Conservation (phyloP, 2,329 filamentous ascomycete genomes). For the Cytospora mali region DNA sequence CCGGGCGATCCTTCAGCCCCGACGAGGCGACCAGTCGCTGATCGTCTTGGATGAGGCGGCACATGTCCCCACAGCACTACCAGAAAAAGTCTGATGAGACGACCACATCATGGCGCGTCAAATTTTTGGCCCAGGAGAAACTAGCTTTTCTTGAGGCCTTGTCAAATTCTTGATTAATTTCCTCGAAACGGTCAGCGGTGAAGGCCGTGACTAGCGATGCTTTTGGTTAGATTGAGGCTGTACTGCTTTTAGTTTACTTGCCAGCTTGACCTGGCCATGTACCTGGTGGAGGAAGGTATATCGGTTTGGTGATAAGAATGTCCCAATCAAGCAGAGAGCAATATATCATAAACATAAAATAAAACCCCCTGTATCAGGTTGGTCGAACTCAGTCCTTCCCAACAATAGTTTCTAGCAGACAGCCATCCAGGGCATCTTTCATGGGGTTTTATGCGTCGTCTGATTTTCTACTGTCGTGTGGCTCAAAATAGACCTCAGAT, state of each 20-base stretch:
- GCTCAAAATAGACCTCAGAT: background rate
- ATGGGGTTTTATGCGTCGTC: too few species aligned
- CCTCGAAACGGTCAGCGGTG: background rate
- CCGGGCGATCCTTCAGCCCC: slow-evolving; percentile 27
- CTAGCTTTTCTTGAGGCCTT: too few species aligned
- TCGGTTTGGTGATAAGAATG: too few species aligned
- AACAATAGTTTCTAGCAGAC: too few species aligned
- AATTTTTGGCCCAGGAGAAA: background rate
- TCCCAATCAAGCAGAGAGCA: background rate
- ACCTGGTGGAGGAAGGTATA: too few species aligned
- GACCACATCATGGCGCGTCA: slow-evolving; percentile 4
- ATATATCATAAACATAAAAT: background rate
- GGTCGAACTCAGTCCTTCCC: too few species aligned
- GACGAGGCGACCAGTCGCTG: slow-evolving; percentile 27
- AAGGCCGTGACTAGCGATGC: background rate
- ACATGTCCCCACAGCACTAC: slow-evolving; percentile 12
- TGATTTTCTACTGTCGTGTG: too few species aligned
- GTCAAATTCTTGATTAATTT: too few species aligned
- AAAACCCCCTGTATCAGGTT: too few species aligned
- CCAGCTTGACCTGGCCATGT: too few species aligned
- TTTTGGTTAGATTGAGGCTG: background rate
- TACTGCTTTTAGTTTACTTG: background rate
- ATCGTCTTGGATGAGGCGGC: slow-evolving; percentile 26
- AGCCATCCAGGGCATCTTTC: too few species aligned
- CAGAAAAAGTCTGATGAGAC: slow-evolving; percentile 13